Evolutionary conservation across 495 filamentous ascomycete species (phyloP), one percentile per base, ranked within the genome.

Genomic region (Annulohypoxylon stygium): DNA sequence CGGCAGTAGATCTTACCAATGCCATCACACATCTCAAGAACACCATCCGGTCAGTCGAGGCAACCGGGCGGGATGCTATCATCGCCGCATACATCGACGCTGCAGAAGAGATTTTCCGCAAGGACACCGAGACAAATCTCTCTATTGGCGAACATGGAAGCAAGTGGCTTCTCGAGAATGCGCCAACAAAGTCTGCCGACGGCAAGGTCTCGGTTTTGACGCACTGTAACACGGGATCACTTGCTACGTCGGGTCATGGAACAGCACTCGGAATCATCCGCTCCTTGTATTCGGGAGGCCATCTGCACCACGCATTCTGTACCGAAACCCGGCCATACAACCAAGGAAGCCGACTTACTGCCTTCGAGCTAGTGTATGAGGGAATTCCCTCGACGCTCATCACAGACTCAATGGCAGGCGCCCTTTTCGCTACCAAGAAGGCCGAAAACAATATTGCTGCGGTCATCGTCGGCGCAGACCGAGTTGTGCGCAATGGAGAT

Each of bases 291-390:
- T 78, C 88, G 3, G 86, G 84, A 48, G 83, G 85, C 12, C 81
- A 85, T 3, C 85, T 99, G 43, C 82, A 88, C 60, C 94, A 92
- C 70, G 95, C 92, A 51, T 98, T 92, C 84, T 99, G 95, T 84
- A 97, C 96, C 70, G 96, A 99, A 82, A 99, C 96, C 7, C 88
- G 96, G 25, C 96, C 96, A 0, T 99, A 99, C 81, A 99, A 99
- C 82, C 96, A 99, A 85, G 96, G 96, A 48, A 95, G 94, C 50
- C 90, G 97, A 23, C 84, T 99, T 50, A 99, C 96, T 11, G 95
- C 97, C 7, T 99, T 95, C 82, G 96, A 99, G 83, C 88, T 99
- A 50, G 90, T 97, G 30, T 93, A 95, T 78, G 96, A 99, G 78
- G 83, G 89, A 14, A 97, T 99, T 65, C 96, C 96, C n/a, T 89